Evolutionary conservation across 2,329 filamentous ascomycete species (phyloP), one percentile per base, ranked within the genome.

Genomic region (Fonsecaea erecta): DNA sequence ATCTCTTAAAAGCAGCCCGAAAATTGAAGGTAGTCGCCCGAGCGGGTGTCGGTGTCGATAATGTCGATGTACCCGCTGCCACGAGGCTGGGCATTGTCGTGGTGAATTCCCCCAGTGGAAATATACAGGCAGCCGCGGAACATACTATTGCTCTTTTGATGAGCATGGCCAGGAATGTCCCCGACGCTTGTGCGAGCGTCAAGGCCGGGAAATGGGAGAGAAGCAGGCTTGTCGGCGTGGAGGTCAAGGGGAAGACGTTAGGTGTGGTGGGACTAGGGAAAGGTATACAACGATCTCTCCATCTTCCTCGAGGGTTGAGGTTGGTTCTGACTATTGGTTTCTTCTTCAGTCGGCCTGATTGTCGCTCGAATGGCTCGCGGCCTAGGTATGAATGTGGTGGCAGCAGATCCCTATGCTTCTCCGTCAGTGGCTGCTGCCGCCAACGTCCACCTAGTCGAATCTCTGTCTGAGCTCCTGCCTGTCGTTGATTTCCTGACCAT

Each of bases 261-360:
- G 90, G 88, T 0, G 88, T 94, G 56, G 86, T 95, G 43, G 91
- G 91, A 1, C 78, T 93, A 28, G 91, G 91, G n/a, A 93, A 93
- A 79, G 90, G 84, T 84, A 73, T 26, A 48, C 21, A 48, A 34
- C 21, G 11, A 26, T 48, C 11, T 51, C 67, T 57, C 32, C 24
- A 51, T 14, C 21, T 32, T 24, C 46, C 24, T 55, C 6, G n/a
- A 24, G 3, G 8, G n/a, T 7, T 9, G 18, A 40, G 46, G 34
- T 32, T 26, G 18, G 11, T 37, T 30, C 28, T 59, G 34, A 68
- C 58, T 58, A 14, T 55, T 52, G 4, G 30, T 34, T 21, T 21
- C 16, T 54, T 16, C 5, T 52, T 24, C 32, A 67, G 85, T 94
- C 30, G 91, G 91, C 24, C 82, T 93, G 74, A 90, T 90, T 57